These are phyloP conservation scores for Paraconiothyrium brasiliense DNA, from an alignment of 2,329 filamentous ascomycete genomes.

Conservation along the genomic window DNA sequence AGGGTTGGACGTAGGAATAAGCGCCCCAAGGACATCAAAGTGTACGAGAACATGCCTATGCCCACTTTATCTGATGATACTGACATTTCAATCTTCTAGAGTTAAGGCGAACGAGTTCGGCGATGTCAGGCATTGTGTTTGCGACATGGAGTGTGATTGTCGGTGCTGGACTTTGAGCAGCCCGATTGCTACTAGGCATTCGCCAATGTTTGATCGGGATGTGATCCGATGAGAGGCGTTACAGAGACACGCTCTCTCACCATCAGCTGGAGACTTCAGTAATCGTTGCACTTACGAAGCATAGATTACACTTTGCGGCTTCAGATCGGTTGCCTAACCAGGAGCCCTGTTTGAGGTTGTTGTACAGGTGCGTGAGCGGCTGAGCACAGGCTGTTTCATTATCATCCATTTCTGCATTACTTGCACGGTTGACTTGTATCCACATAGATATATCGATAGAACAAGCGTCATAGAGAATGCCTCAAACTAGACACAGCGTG, in stretches of 20 bases:
- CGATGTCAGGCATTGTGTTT: background rate
- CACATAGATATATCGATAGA: too few relatives aligned
- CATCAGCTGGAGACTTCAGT: background rate
- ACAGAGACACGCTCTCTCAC: background rate
- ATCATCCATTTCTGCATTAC: too few relatives aligned
- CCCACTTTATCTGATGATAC: background rate
- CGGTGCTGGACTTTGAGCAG: slow-evolving; percentile 9
- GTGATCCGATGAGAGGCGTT: background rate
- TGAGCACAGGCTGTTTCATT: too few relatives aligned
- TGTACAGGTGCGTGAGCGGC: too few relatives aligned
- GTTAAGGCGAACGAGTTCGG: background rate
- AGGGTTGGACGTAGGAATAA: slow-evolving; percentile 1
- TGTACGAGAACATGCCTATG: background rate
- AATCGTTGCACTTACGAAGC: background rate
- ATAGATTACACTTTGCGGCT: background rate
- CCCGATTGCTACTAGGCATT: slow-evolving; percentile 11
- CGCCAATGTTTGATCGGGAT: slow-evolving; percentile 13
- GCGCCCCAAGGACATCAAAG: background rate
- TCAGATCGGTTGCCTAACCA: too few relatives aligned
- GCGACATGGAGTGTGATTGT: slow-evolving; percentile 8
- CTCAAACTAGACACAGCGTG: background rate
- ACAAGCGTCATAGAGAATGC: too few relatives aligned
- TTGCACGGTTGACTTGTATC: too few relatives aligned
- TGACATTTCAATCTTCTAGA: background rate
- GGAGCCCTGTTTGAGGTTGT: too few relatives aligned